Evolutionary conservation across 1,284 basidiomycete species (phyloP).

Genomic region (Fomitopsis schrenkii): DNA sequence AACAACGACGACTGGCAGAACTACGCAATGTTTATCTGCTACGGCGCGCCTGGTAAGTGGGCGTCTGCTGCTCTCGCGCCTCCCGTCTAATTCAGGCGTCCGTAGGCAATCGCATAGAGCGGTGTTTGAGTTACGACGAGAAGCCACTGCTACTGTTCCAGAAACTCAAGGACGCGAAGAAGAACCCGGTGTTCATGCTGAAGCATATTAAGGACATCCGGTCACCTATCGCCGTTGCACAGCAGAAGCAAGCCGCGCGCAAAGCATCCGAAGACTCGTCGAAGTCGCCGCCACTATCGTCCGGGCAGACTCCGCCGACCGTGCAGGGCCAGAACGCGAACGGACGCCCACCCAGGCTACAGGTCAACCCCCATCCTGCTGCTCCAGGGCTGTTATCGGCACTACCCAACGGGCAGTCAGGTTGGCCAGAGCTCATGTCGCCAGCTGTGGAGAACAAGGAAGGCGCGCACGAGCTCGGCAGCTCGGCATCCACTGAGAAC

Average conservation of each 20-base stretch:
- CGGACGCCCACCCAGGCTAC: constrained; percentile 56
- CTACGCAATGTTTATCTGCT: constrained; percentile 99
- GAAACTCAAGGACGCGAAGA: constrained; percentile 94
- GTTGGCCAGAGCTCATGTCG: constrained; percentile 74
- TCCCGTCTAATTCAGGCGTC: background rate
- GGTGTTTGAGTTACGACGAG: constrained; percentile 97
- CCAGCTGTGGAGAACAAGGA: constrained; percentile 50
- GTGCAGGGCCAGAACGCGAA: constrained; percentile 19
- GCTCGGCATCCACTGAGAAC: constrained; percentile 12
- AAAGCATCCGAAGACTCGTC: constrained; percentile 50
- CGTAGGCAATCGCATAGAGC: constrained; percentile 76
- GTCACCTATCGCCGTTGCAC: constrained; percentile 92
- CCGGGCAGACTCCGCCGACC: constrained; percentile 12
- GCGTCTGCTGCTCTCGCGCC: constrained; percentile 1
- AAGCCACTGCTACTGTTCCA: constrained; percentile 97
- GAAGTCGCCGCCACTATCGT: constrained; percentile 24
- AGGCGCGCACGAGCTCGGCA: constrained; percentile 22
- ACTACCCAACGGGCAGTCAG: constrained; percentile 51
- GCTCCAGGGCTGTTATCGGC: constrained; percentile 43
- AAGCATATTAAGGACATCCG: constrained; percentile 98
- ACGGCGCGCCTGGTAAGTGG: constrained; percentile 77
- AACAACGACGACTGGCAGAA: constrained; percentile 98
- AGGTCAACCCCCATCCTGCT: constrained; percentile 52
- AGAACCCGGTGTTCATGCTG: constrained; percentile 98
- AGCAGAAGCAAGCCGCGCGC: constrained; percentile 87